Conservation (phyloP, 164 flowering plant genomes). For the Chloranthus sessilifolius region DNA sequence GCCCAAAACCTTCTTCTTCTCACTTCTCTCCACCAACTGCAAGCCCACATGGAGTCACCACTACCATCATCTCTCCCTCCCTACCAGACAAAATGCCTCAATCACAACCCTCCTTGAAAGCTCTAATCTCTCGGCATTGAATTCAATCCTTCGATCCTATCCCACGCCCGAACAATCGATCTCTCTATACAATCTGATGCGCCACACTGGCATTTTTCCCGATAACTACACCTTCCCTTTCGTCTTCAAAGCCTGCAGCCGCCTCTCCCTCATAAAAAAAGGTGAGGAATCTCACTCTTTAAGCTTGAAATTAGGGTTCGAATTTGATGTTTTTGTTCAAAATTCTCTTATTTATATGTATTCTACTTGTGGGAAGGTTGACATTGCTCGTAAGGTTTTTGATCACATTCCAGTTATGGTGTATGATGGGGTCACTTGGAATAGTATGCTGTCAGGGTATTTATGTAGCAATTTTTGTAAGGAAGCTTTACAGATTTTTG, state of each 20-base stretch:
- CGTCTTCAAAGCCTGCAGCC: constrained; percentile 22
- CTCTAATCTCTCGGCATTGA: constrained; percentile 22
- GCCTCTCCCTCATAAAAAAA: constrained; percentile 9
- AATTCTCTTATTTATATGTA: constrained; percentile 26
- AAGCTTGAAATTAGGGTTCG: constrained; percentile 19
- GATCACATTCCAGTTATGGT: constrained; percentile 17
- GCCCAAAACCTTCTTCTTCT: no score
- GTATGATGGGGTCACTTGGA: constrained; percentile 29
- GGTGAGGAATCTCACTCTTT: constrained; percentile 18
- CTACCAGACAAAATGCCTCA: constrained; percentile 8
- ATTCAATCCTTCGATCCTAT: constrained; percentile 21
- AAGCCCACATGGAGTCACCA: constrained; percentile 7
- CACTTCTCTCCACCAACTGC: not conserved
- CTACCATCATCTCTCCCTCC: constrained; percentile 6
- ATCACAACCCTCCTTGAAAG: constrained; percentile 9
- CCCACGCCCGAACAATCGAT: constrained; percentile 15
- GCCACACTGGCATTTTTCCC: constrained; percentile 13
- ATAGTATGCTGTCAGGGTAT: constrained; percentile 30
- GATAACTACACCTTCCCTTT: constrained; percentile 30
- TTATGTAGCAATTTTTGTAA: constrained; percentile 11
- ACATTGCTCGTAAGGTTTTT: constrained; percentile 17
- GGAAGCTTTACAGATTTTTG: constrained; percentile 22
- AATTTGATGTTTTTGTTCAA: constrained; percentile 25
- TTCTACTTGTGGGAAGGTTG: constrained; percentile 15
- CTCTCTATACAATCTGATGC: constrained; percentile 21